Percentiles rank a stretch among this genome's conserved stretches.
Evolutionary conservation across 441 rosid species (phyloP).

Genomic region (Brassica hybrid): DNA sequence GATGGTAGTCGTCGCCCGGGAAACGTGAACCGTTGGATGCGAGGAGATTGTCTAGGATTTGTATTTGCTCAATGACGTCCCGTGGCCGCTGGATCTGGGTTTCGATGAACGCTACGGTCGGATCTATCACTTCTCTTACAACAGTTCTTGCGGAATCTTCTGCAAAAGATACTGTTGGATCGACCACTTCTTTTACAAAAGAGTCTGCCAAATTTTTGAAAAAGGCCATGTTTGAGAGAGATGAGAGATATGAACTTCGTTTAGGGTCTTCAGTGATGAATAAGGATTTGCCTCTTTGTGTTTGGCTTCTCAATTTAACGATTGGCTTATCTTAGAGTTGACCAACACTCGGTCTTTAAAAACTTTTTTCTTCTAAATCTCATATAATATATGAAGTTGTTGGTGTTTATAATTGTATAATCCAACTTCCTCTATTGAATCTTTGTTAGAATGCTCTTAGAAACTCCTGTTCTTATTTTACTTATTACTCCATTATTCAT

Average conservation of each 20-base stretch:
- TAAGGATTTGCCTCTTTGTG: not conserved
- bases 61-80: constrained; percentile 8
- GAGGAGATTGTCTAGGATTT: constrained; percentile 51
- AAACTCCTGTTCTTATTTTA: not conserved
- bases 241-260: constrained; percentile 7
- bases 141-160: not conserved
- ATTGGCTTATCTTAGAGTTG: not conserved
- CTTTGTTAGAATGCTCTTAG: not conserved
- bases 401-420: not conserved
- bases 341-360: not conserved
- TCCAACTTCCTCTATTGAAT: not conserved
- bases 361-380: not conserved
- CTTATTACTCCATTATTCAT: not conserved
- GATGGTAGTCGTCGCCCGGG: constrained; percentile 73
- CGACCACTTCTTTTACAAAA: not conserved
- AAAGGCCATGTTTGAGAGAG: constrained; percentile 7
- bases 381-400: constrained; percentile 1
- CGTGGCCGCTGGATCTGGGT: constrained; percentile 25
- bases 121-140: constrained; percentile 4
- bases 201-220: not conserved
- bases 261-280: not conserved
- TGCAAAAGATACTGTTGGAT: constrained; percentile 10
- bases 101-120: constrained; percentile 9
- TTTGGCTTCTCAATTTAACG: not conserved
- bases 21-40: constrained; percentile 49